phyloP scores from a whole-genome alignment of 2,329 filamentous ascomycete genomes.

The Pseudopyricularia javanii region DNA sequence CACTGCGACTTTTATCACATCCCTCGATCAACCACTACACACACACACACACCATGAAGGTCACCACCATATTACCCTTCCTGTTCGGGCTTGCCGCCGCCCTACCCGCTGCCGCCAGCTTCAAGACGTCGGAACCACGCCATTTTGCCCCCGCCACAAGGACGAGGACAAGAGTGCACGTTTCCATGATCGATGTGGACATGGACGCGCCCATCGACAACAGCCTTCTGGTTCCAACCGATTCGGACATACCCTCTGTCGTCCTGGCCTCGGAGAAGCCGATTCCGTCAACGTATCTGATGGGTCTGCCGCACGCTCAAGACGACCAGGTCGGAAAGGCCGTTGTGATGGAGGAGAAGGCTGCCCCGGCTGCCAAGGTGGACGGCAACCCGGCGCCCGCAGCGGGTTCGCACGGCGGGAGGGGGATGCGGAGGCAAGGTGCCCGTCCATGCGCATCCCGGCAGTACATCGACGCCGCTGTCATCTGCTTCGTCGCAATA shows the following conservation, averaged over 20 bases:
- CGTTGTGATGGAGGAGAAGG: neutral
- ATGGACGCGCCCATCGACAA: slow-evolving; percentile 2
- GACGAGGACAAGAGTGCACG: too few species aligned
- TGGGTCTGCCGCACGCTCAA: neutral
- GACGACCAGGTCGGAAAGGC: neutral
- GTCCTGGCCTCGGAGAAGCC: neutral
- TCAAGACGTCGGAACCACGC: neutral
- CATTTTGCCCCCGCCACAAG: neutral
- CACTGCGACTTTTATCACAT: too few species aligned
- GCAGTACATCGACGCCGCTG: slow-evolving; percentile 1
- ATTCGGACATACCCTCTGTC: neutral
- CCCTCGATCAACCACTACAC: neutral
- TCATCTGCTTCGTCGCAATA: slow-evolving; percentile 15
- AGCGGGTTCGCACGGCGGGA: neutral
- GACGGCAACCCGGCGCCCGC: neutral
- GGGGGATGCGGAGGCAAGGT: neutral
- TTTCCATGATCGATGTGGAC: neutral
- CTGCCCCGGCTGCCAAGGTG: too few species aligned
- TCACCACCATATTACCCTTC: neutral
- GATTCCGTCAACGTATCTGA: slow-evolving; percentile 1
- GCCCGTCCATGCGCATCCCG: neutral
- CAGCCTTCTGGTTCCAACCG: neutral
- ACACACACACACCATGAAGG: slow-evolving; percentile 2
- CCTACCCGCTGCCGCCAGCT: neutral
- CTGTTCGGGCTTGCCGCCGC: neutral